Evolutionary conservation across 257 asterid genomes (phyloP).

Genomic region (Petrea volubilis): DNA sequence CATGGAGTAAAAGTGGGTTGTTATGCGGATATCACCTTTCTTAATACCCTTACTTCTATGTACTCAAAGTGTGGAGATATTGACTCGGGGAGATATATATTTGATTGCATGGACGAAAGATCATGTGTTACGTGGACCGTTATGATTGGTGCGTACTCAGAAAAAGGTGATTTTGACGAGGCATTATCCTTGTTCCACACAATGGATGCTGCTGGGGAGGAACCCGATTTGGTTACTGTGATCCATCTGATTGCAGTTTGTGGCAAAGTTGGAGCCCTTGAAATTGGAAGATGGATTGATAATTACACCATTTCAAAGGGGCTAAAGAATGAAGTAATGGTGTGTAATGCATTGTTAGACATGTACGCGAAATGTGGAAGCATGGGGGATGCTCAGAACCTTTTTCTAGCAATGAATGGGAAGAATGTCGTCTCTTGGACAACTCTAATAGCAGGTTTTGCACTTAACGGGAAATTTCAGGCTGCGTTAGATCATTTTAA

Average conservation of each 20-base stretch:
- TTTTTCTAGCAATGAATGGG: slow-evolving; percentile 44
- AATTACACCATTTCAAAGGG: slow-evolving; percentile 43
- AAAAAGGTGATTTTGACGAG: slow-evolving; percentile 51
- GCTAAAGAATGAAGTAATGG: slow-evolving; percentile 41
- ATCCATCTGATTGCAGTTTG: slow-evolving; percentile 64
- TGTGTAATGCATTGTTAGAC: slow-evolving; percentile 64
- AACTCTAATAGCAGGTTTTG: slow-evolving; percentile 62
- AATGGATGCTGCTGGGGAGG: slow-evolving; percentile 60
- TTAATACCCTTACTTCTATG: slow-evolving; percentile 61
- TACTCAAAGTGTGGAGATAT: slow-evolving; percentile 66
- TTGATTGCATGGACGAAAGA: slow-evolving; percentile 43
- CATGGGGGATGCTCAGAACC: slow-evolving; percentile 47
- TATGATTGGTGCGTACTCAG: slow-evolving; percentile 65
- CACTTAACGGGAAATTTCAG: slow-evolving; percentile 54
- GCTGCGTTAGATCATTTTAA: slow-evolving; percentile 48
- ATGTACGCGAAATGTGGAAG: slow-evolving; percentile 81
- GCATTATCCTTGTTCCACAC: slow-evolving; percentile 46
- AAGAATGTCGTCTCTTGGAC: slow-evolving; percentile 71
- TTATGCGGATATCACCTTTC: slow-evolving; percentile 40
- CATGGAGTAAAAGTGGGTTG: slow-evolving; percentile 50
- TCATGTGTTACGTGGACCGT: slow-evolving; percentile 74
- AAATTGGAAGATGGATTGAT: slow-evolving; percentile 61
- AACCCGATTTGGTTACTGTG: slow-evolving; percentile 63
- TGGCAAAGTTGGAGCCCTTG: slow-evolving; percentile 64
- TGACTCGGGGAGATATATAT: slow-evolving; percentile 45